Evolutionary conservation across 192 early-diverging fungal species (phyloP).

Genomic region (Haplosporangium gracile): DNA sequence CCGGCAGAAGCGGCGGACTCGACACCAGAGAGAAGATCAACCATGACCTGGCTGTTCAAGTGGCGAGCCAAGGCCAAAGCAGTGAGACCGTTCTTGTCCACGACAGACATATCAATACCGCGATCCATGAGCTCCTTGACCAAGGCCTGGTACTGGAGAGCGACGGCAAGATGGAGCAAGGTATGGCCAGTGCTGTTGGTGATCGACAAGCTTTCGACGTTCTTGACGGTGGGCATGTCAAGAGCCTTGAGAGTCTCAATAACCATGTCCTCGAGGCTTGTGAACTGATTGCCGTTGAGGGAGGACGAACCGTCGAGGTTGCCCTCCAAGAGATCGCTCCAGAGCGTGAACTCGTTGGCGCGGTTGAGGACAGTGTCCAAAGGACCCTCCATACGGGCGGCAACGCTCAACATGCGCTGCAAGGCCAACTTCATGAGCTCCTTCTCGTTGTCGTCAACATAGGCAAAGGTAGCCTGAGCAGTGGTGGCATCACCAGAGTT

Average conservation of each 20-base stretch:
- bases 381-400: conserved; percentile 52
- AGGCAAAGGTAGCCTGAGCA: conserved; percentile 47
- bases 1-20: neutral
- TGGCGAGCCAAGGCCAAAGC: conserved; percentile 39
- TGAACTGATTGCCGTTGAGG: conserved; percentile 9
- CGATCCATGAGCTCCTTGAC: conserved; percentile 39
- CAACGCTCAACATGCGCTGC: conserved; percentile 55
- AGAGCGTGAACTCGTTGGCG: conserved; percentile 51
- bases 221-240: conserved; percentile 32
- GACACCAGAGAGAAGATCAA: conserved; percentile 24
- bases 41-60: conserved; percentile 29
- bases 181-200: conserved; percentile 46
- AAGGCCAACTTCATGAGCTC: conserved; percentile 54
- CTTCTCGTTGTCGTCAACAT: conserved; percentile 56
- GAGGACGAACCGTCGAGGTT: conserved; percentile 17
- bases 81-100: conserved; percentile 52
- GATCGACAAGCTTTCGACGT: conserved; percentile 35
- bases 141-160: conserved; percentile 25
- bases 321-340: conserved; percentile 44
- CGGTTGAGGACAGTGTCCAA: conserved; percentile 46
- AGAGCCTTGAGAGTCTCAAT: conserved; percentile 30
- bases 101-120: conserved; percentile 16
- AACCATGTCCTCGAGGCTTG: conserved; percentile 44
- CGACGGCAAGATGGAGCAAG: conserved; percentile 50
- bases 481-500: conserved; percentile 26